Base-by-base conservation (phyloP, 352 stramenopile genomes). In the Globisporangium nagaii region DNA sequence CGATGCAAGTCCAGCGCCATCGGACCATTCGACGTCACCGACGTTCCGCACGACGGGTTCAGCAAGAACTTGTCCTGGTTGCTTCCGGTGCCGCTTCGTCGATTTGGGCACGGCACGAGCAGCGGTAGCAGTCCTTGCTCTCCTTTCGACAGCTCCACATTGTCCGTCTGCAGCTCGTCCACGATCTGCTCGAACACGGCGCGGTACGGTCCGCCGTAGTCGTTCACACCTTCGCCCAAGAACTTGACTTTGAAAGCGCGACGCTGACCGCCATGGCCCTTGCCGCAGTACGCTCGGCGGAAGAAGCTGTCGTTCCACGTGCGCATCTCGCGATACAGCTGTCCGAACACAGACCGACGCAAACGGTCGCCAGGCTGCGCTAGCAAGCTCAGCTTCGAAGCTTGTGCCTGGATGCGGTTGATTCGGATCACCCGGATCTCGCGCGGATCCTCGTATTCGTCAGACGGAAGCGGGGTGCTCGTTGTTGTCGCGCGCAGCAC, bases 181-280 rank as follows among this genome's bases (percentile, higher is more conserved):
- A 98, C 83, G 41, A 98, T 87, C 68, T 99, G 94, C 61, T 98
- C 96, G 65, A 99, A 99, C 3, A 98, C 89, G 22, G 97, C 96
- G 37, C 97, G 80, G 73, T 99, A 99, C 15, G 97, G 97, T 4
- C 97, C 97, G 52, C 96, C 97, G 55, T 99, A 98, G 73, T 99
- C 97, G 67, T 99, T 98, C 25, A 99, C 97, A 42, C 96, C 96
- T 70, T 99, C 96, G 51, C 96, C 95, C 40, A 99, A 74, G 45
- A 99, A 97, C 62, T 99, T 99, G n/a, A 99, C 96, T 70, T 99
- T 99, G 66, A 99, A 99, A 45, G 95, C 95, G 46, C 97, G 83
- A 41, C 97, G 91, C 70, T 99, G 97, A 6, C 96, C 95, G 28
- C 95, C 96, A 56, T 99, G 96, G 40, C 96, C 96, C 58, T 98